Evolutionary conservation across 139 green algal genomes (phyloP).

Genomic region (Dunaliella primolecta): DNA sequence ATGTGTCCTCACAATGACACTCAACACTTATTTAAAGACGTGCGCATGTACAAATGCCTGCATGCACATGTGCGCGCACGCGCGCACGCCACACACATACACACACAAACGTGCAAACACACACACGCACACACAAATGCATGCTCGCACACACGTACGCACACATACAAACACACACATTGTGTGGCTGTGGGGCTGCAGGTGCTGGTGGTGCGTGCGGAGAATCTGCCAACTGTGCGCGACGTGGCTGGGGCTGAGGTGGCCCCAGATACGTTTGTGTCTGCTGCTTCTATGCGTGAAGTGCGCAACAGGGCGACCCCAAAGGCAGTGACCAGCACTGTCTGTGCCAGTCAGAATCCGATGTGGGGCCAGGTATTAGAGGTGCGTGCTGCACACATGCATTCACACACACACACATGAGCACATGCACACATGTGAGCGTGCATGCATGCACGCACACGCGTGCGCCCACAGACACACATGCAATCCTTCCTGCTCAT

Average conservation of each 20-base stretch:
- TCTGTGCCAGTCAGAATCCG: neutral
- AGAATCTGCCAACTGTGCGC: conserved; percentile 34
- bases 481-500: too few relatives aligned
- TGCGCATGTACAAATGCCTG: too few relatives aligned
- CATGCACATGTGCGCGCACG: too few relatives aligned
- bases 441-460: conserved; percentile 26
- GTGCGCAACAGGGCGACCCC: neutral
- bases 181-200: too few relatives aligned
- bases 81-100: neutral
- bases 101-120: too few relatives aligned
- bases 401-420: conserved; percentile 19
- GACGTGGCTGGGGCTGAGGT: neutral
- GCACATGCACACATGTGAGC: conserved; percentile 25
- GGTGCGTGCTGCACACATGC: conserved; percentile 12
- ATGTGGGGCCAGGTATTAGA: conserved; percentile 25
- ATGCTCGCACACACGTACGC: neutral
- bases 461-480: too few relatives aligned
- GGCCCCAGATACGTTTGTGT: conserved; percentile 18
- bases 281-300: conserved; percentile 16
- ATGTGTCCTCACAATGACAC: too few relatives aligned
- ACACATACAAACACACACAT: neutral
- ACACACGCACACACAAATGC: neutral
- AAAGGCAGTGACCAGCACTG: conserved; percentile 27
- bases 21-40: too few relatives aligned
- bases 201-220: conserved; percentile 31